These are phyloP conservation scores for Coemansia sp. DNA, from an alignment of 192 early-diverging fungal species.

Conservation along the genomic window DNA sequence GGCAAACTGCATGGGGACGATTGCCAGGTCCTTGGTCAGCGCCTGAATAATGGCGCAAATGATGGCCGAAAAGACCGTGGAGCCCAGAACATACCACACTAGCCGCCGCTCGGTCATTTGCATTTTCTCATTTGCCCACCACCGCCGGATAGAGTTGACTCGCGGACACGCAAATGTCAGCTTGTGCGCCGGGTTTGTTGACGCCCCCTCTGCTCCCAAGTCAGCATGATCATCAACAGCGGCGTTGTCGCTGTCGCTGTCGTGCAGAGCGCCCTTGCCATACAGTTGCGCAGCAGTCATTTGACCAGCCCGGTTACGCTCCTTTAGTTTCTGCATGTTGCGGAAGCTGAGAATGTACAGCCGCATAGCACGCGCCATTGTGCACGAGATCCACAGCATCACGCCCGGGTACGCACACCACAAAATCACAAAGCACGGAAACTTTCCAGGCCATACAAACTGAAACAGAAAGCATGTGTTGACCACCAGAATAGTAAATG, in stretches of 20 bases:
- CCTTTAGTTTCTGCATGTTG: conserved; percentile 52
- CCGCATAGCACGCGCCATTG: conserved; percentile 50
- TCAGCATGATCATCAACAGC: background rate
- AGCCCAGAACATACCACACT: conserved; percentile 38
- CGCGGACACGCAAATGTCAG: background rate
- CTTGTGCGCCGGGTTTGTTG: background rate
- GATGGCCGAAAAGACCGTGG: conserved; percentile 37
- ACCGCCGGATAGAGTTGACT: conserved; percentile 9
- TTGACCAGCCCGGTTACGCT: conserved; percentile 49
- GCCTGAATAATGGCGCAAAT: conserved; percentile 47
- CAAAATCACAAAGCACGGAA: conserved; percentile 53
- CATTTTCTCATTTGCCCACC: conserved; percentile 43
- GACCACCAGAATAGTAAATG: conserved; percentile 45
- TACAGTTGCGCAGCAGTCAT: conserved; percentile 53
- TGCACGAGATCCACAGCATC: conserved; percentile 54
- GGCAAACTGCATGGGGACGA: conserved; percentile 45
- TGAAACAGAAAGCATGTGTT: conserved; percentile 55
- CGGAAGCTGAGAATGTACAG: conserved; percentile 52
- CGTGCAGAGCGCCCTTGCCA: conserved; percentile 38
- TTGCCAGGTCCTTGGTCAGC: conserved; percentile 42
- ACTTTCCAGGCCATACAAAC: conserved; percentile 53
- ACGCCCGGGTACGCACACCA: conserved; percentile 54
- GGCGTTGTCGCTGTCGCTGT: conserved; percentile 17
- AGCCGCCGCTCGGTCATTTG: conserved; percentile 48
- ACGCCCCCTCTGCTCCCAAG: background rate